Evolutionary conservation across 331 rosid species (phyloP).

Genomic region (Saraca asoca): DNA sequence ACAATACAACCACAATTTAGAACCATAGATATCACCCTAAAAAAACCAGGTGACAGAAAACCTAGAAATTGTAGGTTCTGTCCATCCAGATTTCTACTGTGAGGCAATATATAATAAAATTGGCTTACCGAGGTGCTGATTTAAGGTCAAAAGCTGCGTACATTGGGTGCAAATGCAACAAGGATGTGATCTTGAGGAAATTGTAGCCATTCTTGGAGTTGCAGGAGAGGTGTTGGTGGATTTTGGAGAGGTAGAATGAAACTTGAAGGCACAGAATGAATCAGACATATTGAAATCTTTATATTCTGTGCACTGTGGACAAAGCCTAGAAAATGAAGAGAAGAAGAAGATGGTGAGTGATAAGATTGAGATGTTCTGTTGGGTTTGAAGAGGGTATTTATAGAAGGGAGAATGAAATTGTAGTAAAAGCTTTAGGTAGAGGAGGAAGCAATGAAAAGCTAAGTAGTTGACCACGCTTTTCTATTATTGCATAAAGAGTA

Average conservation of each 20-base stretch:
- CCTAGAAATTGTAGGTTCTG: too few relatives aligned
- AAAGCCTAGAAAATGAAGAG: slow-evolving; percentile 1
- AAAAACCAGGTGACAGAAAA: too few relatives aligned
- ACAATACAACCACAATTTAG: too few relatives aligned
- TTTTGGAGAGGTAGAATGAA: slow-evolving; percentile 35
- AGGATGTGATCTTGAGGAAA: slow-evolving; percentile 38
- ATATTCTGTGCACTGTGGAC: too few relatives aligned
- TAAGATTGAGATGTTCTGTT: not conserved
- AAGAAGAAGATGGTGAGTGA: slow-evolving; percentile 31
- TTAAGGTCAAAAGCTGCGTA: slow-evolving; percentile 36
- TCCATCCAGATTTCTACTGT: too few relatives aligned
- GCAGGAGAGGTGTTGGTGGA: slow-evolving; percentile 33
- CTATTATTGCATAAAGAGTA: not conserved
- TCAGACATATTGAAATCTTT: slow-evolving; percentile 40
- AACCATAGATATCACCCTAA: too few relatives aligned
- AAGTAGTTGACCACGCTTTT: slow-evolving; percentile 45
- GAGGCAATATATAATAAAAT: not conserved
- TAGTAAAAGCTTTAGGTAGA: slow-evolving; percentile 49
- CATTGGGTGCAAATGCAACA: slow-evolving; percentile 44
- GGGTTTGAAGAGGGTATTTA: slow-evolving; percentile 36
- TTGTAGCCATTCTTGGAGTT: slow-evolving; percentile 33
- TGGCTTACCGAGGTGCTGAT: slow-evolving; percentile 46
- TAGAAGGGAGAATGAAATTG: slow-evolving; percentile 36
- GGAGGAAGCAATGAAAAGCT: slow-evolving; percentile 38
- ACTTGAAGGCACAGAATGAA: slow-evolving; percentile 34